Conservation (phyloP, 139 green algal genomes). For the Closterium sp. region DNA sequence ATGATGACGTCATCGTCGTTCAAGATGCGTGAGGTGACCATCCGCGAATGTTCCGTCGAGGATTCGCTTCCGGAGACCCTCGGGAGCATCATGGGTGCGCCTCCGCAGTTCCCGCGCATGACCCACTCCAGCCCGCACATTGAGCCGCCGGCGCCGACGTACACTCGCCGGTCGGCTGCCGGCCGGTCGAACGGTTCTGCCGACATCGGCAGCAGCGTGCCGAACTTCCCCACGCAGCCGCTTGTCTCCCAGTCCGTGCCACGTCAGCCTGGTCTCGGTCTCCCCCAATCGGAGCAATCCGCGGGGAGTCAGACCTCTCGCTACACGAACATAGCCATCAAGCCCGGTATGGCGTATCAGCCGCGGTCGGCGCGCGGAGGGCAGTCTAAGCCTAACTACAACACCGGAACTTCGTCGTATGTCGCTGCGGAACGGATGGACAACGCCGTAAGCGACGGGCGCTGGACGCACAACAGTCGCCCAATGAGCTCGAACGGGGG, state of each 20-base stretch:
- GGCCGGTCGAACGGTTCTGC: not conserved
- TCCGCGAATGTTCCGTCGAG: not conserved
- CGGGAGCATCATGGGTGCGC: not conserved
- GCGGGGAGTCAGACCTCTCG: not conserved
- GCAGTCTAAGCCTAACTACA: not conserved
- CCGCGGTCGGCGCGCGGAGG: not conserved
- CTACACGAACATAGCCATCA: conserved; percentile 24
- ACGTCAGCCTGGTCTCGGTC: not conserved
- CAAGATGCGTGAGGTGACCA: not conserved
- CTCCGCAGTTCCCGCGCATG: not conserved
- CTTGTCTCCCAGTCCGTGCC: not conserved
- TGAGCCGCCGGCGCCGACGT: not conserved
- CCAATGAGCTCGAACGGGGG: not conserved
- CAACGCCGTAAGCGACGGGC: not conserved
- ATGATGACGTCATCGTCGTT: not conserved
- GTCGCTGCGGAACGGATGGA: not conserved
- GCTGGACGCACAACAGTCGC: conserved; percentile 9
- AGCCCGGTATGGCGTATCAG: conserved; percentile 28
- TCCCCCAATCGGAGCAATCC: not conserved
- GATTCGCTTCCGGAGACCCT: not conserved
- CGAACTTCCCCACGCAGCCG: not conserved
- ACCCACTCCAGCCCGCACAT: not conserved
- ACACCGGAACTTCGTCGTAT: not conserved
- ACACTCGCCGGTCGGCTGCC: not conserved
- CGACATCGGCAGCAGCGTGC: not conserved